These are phyloP conservation scores for Chrysoporthe austroafricana DNA, from an alignment of 2,329 filamentous ascomycete genomes.

Conservation along the genomic window DNA sequence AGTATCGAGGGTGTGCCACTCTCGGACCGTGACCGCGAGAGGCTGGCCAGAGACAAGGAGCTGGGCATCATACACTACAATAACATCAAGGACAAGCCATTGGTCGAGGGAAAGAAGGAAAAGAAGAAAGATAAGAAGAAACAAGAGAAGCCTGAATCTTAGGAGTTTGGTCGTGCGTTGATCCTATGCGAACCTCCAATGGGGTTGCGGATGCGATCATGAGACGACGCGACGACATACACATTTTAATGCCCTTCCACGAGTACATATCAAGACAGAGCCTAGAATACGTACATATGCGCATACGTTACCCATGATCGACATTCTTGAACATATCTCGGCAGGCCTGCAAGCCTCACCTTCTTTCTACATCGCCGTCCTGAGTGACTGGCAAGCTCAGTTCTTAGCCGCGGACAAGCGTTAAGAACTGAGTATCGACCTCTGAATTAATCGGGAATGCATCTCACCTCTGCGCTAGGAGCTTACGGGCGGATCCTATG, in stretches of 20 bases:
- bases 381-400: no score
- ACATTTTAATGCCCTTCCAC: conserved; percentile 18
- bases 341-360: not conserved
- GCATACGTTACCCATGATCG: not conserved
- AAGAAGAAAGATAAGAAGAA: conserved; percentile 37
- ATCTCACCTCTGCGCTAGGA: no score
- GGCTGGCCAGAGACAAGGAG: conserved; percentile 56
- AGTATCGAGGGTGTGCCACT: conserved; percentile 70
- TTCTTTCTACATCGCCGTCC: not conserved
- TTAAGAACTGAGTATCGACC: no score
- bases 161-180: not conserved
- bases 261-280: conserved; percentile 18
- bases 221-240: conserved; percentile 16
- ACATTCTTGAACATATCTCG: not conserved
- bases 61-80: conserved; percentile 63
- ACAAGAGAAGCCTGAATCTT: conserved; percentile 9
- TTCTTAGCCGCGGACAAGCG: no score
- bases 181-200: not conserved
- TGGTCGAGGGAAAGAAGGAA: conserved; percentile 45
- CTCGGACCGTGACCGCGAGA: conserved; percentile 57
- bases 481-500: no score
- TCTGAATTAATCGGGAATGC: no score
- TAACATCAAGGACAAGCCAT: conserved; percentile 56
- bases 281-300: conserved; percentile 5
- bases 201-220: not conserved